Conservation (phyloP, 2,329 filamentous ascomycete species). For the Lasiodiplodia theobromae region DNA sequence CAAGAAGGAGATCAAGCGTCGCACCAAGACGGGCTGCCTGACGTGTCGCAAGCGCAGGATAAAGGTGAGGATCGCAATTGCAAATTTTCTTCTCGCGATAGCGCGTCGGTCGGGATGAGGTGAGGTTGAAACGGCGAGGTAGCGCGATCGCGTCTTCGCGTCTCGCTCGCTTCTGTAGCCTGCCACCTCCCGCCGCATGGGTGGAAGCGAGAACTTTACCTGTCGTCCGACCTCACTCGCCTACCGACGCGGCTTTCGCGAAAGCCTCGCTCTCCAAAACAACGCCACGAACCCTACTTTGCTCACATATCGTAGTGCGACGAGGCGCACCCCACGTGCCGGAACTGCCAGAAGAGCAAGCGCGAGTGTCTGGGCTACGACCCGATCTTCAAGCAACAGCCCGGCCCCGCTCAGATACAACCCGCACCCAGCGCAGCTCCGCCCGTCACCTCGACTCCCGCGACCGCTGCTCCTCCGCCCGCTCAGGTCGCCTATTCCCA, state of each 20-base stretch:
- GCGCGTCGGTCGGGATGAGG: slow-evolving; percentile 21
- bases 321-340: slow-evolving; percentile 90
- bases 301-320: slow-evolving; percentile 73
- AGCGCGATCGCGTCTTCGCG: slow-evolving; percentile 33
- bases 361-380: slow-evolving; percentile 87
- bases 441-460: slow-evolving; percentile 41
- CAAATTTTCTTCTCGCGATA: slow-evolving; percentile 27
- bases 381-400: slow-evolving; percentile 80
- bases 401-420: slow-evolving; percentile 75
- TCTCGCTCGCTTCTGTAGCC: slow-evolving; percentile 28
- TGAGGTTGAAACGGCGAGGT: slow-evolving; percentile 36
- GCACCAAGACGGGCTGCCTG: slow-evolving; percentile 76
- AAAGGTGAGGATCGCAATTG: slow-evolving; percentile 62
- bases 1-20: slow-evolving; percentile 77
- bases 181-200: slow-evolving; percentile 37
- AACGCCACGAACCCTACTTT: neutral
- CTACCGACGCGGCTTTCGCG: slow-evolving; percentile 17
- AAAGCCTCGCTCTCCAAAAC: slow-evolving; percentile 4
- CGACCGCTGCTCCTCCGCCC: slow-evolving; percentile 43
- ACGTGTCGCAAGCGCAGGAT: slow-evolving; percentile 68
- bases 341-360: slow-evolving; percentile 88
- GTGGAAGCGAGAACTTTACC: slow-evolving; percentile 45
- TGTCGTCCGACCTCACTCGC: slow-evolving; percentile 42
- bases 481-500: slow-evolving; percentile 45
- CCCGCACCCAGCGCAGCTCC: slow-evolving; percentile 64